Evolutionary conservation across 2,329 filamentous ascomycete species (phyloP), one percentile per base, ranked within the genome.

Genomic region (Verticillium zaregamsianum): DNA sequence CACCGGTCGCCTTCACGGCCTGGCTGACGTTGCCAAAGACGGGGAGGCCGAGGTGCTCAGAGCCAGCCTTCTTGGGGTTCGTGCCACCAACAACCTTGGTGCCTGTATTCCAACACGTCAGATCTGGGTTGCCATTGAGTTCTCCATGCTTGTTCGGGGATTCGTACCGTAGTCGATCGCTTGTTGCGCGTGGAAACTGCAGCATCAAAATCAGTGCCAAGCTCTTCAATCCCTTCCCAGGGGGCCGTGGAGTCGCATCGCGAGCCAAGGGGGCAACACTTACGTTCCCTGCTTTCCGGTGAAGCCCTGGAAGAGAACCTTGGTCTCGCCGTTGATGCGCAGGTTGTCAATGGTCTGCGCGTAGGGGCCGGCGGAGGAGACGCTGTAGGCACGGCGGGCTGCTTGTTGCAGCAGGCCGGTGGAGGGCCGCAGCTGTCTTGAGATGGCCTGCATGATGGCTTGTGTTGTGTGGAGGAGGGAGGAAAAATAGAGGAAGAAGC

Each of bases 51-150:
- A 99, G 88, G 80, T 99, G 95, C 75, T 87, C 89, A 72, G 86
- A 81, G 74, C 95, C 95, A 68, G 95, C 95, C 85, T 99, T 99
- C 86, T 97, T 98, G 76, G 95, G 95, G 84, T 98, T 98, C 74
- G 94, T 98, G 75, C 95, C 95, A 78, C 95, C 95, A 69, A 99
- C 93, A 69, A 99, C 92, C 77, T 97, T 94, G 72, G 95, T 99
- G 77, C 94, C 92, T 96, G 72, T 66, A 61, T n/a, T 59, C 63
- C 59, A 55, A 68, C 56, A 65, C 59, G 69, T 77, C 70, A 76
- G 74, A 71, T 65, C 55, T 45, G 15, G 60, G 4, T 32, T 39
- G 58, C 52, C 59, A 45, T 12, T 37, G 57, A 57, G 57, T 57
- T 45, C 32, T 40, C 17, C 57, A 59, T 59, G 60, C 40, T 45